Evolutionary conservation across 1,139 yeast species (phyloP).

Genomic region (Protomyces lactucae-debilis): DNA sequence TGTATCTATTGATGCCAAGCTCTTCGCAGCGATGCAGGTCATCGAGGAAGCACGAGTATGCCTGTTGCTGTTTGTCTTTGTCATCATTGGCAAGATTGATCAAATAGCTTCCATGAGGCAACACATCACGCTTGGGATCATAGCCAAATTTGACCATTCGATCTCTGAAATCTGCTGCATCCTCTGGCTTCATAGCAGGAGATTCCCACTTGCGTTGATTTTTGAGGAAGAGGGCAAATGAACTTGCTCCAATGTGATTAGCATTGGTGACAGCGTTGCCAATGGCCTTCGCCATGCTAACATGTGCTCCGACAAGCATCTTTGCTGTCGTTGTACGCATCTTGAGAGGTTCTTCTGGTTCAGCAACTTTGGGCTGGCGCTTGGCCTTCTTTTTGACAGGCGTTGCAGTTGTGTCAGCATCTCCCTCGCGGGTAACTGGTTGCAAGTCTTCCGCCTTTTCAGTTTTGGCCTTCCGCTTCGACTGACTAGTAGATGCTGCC

Average conservation of each 20-base stretch:
- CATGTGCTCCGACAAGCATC: slow-evolving; percentile 65
- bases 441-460: not conserved
- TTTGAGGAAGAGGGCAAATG: slow-evolving; percentile 85
- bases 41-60: slow-evolving; percentile 75
- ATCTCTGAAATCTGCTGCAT: slow-evolving; percentile 57
- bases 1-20: slow-evolving; percentile 76
- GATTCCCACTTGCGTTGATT: slow-evolving; percentile 90
- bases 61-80: slow-evolving; percentile 65
- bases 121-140: slow-evolving; percentile 62
- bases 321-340: slow-evolving; percentile 16
- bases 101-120: slow-evolving; percentile 93
- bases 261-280: slow-evolving; percentile 75
- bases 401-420: not conserved
- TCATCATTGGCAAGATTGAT: slow-evolving; percentile 92
- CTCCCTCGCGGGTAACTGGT: not conserved
- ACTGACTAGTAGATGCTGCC: not conserved
- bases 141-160: slow-evolving; percentile 60
- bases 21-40: slow-evolving; percentile 83
- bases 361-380: slow-evolving; percentile 7
- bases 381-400: not conserved
- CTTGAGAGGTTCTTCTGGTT: slow-evolving; percentile 13
- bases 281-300: slow-evolving; percentile 45
- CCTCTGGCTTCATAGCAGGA: slow-evolving; percentile 65
- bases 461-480: not conserved
- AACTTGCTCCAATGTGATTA: slow-evolving; percentile 64